Conservation (phyloP, 495 filamentous ascomycete genomes). For the Penicillium coprophilum region DNA sequence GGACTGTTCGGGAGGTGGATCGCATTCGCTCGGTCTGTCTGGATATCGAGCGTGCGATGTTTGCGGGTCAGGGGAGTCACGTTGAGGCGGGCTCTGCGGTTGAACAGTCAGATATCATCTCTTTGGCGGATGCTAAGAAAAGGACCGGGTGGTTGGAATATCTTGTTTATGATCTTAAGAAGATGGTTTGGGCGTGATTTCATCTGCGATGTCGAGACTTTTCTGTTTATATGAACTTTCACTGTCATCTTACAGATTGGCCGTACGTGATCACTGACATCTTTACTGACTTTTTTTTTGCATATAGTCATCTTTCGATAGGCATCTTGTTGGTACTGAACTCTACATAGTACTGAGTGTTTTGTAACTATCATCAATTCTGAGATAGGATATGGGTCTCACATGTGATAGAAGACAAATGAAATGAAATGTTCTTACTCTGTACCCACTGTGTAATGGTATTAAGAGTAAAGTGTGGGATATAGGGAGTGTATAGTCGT, state of each 20-base stretch:
- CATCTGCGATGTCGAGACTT: background rate
- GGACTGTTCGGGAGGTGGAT: constrained; percentile 62
- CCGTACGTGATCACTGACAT: background rate
- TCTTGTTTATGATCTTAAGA: constrained; percentile 82
- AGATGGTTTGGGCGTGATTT: constrained; percentile 79
- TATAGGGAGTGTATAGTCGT: no score
- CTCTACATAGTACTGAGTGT: background rate
- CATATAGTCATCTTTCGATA: background rate
- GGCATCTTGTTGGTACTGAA: background rate
- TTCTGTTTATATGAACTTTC: background rate
- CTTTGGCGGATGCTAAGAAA: constrained; percentile 78
- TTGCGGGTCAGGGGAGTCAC: constrained; percentile 26
- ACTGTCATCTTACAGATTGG: background rate
- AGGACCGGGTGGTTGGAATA: constrained; percentile 85
- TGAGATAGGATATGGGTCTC: background rate
- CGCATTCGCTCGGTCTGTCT: constrained; percentile 68
- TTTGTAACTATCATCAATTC: background rate
- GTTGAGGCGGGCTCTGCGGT: constrained; percentile 40
- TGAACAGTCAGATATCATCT: constrained; percentile 75
- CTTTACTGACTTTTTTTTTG: background rate
- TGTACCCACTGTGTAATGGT: no score
- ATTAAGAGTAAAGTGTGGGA: no score
- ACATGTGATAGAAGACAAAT: no score
- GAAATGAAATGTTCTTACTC: no score
- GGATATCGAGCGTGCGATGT: constrained; percentile 51